Conservation (phyloP, 371 early-diverging fungal genomes). For the Mortierella sp. region DNA sequence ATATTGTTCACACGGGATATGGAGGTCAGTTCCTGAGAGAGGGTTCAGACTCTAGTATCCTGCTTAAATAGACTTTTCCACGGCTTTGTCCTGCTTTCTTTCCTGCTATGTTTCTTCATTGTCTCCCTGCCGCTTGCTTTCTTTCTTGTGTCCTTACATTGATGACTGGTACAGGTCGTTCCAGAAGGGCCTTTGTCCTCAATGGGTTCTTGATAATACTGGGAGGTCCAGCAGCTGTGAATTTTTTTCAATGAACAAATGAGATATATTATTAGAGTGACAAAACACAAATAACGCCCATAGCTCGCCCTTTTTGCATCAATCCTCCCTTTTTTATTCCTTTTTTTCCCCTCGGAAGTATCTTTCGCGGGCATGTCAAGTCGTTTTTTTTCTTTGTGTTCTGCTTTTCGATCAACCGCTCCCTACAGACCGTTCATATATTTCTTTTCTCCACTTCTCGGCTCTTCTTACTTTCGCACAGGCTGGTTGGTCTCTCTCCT, state of each 20-base stretch:
- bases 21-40: background rate
- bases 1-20: background rate
- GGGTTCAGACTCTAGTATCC: constrained; percentile 2
- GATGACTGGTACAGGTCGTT: constrained; percentile 50
- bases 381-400: background rate
- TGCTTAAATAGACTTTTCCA: background rate
- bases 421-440: no score
- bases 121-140: background rate
- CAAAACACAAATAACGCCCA: background rate
- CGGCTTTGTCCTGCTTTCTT: background rate
- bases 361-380: background rate
- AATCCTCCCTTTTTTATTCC: background rate
- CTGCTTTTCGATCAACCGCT: background rate
- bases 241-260: background rate
- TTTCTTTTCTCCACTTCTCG: background rate
- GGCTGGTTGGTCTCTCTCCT: background rate
- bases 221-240: constrained; percentile 50
- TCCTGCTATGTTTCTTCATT: background rate
- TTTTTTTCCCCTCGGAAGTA: constrained; percentile 2
- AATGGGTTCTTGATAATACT: constrained; percentile 43
- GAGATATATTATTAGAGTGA: background rate
- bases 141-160: constrained; percentile 24
- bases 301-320: background rate
- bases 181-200: constrained; percentile 46
- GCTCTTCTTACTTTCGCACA: no score